Percentiles rank a stretch among this genome's conserved stretches.
Conservation (phyloP, 495 filamentous ascomycete species). For the Annulohypoxylon maeteangense region DNA sequence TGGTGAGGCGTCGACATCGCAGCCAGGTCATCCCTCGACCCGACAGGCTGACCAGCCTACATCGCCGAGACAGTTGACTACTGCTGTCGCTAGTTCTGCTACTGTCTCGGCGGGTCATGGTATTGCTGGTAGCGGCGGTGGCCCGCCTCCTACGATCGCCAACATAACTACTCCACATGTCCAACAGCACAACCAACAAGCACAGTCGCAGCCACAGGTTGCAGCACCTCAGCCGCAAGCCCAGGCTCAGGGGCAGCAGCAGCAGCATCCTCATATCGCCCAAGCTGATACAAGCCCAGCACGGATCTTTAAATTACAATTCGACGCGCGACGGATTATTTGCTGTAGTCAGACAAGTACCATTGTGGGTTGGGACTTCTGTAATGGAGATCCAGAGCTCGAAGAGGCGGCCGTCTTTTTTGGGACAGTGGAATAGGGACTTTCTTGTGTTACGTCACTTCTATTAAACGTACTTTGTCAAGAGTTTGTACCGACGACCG, state of each 20-base stretch:
- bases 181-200: conserved; percentile 26
- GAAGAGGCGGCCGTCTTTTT: conserved; percentile 86
- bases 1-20: conserved; percentile 17
- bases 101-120: conserved; percentile 18
- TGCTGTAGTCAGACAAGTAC: conserved; percentile 90
- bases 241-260: conserved; percentile 28
- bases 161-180: conserved; percentile 8
- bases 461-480: neutral
- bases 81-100: conserved; percentile 11
- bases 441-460: neutral
- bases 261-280: conserved; percentile 46
- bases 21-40: conserved; percentile 9
- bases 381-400: conserved; percentile 84
- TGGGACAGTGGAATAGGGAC: conserved; percentile 57
- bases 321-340: conserved; percentile 92
- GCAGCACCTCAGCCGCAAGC: conserved; percentile 20
- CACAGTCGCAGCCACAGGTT: conserved; percentile 35
- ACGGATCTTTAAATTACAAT: conserved; percentile 97
- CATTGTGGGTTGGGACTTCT: conserved; percentile 99
- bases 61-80: conserved; percentile 15
- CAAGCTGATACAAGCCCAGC: conserved; percentile 62
- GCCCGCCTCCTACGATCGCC: conserved; percentile 31
- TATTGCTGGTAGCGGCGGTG: conserved; percentile 25
- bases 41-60: conserved; percentile 24
- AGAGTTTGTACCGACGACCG: neutral